phyloP scores from a whole-genome alignment of 2,329 filamentous ascomycete species.

The Ophiostoma piceae region DNA sequence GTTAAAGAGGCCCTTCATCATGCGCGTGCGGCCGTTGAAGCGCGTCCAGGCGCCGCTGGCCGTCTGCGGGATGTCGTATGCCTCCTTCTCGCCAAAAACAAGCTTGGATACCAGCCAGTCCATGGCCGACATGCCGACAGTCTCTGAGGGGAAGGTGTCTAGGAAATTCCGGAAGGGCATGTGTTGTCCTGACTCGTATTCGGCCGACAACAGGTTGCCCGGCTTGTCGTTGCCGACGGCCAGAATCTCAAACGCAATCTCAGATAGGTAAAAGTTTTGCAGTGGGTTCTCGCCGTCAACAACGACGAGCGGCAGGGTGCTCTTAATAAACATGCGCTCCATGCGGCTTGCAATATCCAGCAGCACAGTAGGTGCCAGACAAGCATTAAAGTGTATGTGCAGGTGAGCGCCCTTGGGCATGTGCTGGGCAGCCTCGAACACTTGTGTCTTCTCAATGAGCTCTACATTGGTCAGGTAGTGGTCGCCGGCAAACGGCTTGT shows the following conservation, averaged over 20 bases:
- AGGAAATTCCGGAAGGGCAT: constrained; percentile 44
- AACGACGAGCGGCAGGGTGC: constrained; percentile 46
- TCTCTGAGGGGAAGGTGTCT: constrained; percentile 33
- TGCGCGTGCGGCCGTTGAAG: constrained; percentile 64
- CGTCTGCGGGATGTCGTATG: constrained; percentile 48
- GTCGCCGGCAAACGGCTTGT: constrained; percentile 46
- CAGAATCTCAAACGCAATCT: constrained; percentile 58
- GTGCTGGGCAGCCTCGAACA: constrained; percentile 51
- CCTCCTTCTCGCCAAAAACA: constrained; percentile 56
- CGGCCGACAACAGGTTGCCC: constrained; percentile 44
- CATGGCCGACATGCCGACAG: constrained; percentile 33
- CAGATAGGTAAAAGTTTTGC: constrained; percentile 46
- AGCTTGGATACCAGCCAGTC: constrained; percentile 59
- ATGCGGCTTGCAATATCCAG: constrained; percentile 51
- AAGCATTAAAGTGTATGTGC: constrained; percentile 76
- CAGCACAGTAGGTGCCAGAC: constrained; percentile 56
- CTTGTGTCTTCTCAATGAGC: constrained; percentile 49
- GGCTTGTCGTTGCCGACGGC: constrained; percentile 33
- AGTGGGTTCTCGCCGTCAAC: constrained; percentile 24
- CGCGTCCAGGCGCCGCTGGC: constrained; percentile 51
- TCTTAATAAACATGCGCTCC: constrained; percentile 65
- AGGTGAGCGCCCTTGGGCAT: constrained; percentile 70
- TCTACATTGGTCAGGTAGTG: constrained; percentile 55
- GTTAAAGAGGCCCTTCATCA: constrained; percentile 68
- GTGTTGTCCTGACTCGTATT: constrained; percentile 40